phyloP scores from a whole-genome alignment of 2,329 filamentous ascomycete genomes.

The Trichophyton equinum region DNA sequence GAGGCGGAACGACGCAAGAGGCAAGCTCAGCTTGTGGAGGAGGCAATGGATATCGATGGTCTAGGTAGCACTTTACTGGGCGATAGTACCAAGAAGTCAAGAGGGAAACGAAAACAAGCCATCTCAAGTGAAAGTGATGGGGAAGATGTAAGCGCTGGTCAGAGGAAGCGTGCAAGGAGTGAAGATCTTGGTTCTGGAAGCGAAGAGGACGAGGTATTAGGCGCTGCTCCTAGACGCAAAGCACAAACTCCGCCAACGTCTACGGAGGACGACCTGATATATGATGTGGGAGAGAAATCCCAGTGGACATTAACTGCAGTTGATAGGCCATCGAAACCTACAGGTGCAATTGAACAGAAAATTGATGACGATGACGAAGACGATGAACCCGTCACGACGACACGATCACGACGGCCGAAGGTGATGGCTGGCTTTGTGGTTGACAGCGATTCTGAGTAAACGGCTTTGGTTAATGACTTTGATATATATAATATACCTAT shows the following conservation, averaged over 20 bases:
- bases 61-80: conserved; percentile 14
- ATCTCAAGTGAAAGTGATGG: conserved; percentile 8
- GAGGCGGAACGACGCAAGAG: conserved; percentile 57
- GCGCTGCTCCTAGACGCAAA: conserved; percentile 3
- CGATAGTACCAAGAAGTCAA: conserved; percentile 10
- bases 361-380: conserved; percentile 16
- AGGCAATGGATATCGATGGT: conserved; percentile 33
- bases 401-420: conserved; percentile 22
- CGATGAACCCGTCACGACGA: conserved; percentile 21
- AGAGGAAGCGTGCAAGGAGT: conserved; percentile 4
- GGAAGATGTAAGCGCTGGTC: background rate
- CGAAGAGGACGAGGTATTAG: conserved; percentile 8
- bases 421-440: conserved; percentile 31
- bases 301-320: background rate
- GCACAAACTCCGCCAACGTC: conserved; percentile 18
- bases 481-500: background rate
- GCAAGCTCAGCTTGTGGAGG: conserved; percentile 38
- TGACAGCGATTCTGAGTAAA: conserved; percentile 33
- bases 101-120: conserved; percentile 7
- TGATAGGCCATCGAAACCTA: background rate
- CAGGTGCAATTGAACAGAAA: background rate
- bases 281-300: conserved; percentile 19
- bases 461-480: background rate
- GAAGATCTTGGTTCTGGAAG: background rate
- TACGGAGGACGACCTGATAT: conserved; percentile 21